Evolutionary conservation across 1,284 basidiomycete species (phyloP).

Genomic region (Taiwanofungus camphoratus): DNA sequence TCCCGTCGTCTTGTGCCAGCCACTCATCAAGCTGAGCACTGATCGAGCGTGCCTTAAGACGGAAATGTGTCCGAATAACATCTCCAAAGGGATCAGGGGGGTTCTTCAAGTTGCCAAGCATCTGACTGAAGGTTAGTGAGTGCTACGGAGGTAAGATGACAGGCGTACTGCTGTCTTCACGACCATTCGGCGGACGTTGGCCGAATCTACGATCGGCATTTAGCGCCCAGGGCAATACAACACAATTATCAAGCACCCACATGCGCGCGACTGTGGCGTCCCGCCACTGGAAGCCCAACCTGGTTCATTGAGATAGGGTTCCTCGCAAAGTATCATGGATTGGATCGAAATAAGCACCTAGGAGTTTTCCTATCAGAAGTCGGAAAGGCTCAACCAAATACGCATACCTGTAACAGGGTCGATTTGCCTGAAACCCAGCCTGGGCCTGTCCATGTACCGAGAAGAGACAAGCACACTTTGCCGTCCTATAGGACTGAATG

Average conservation of each 20-base stretch:
- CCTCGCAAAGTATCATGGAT: constrained; percentile 87
- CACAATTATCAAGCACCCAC: constrained; percentile 36
- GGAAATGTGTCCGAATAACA: constrained; percentile 84
- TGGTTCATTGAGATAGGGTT: constrained; percentile 87
- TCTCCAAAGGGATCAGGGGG: constrained; percentile 80
- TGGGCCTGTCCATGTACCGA: constrained; percentile 90
- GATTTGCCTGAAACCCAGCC: constrained; percentile 86
- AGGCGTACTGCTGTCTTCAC: constrained; percentile 72
- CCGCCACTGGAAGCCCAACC: constrained; percentile 74
- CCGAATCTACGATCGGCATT: constrained; percentile 53
- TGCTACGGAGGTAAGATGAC: not conserved
- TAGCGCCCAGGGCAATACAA: not conserved
- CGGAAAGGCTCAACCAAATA: not conserved
- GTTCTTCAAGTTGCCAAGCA: constrained; percentile 78
- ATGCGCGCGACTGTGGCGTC: constrained; percentile 66
- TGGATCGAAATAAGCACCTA: constrained; percentile 90
- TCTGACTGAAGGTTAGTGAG: constrained; percentile 36
- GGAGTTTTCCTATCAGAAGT: constrained; percentile 6
- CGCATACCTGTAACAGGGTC: constrained; percentile 51
- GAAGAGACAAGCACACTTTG: constrained; percentile 85
- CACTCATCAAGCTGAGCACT: constrained; percentile 73
- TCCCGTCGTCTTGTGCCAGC: constrained; percentile 69
- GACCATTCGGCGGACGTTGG: constrained; percentile 86
- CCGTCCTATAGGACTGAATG: constrained; percentile 50
- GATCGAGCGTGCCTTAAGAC: constrained; percentile 74